phyloP scores from a whole-genome alignment of 768 basidiomycete species.

The Lanmaoa pseudosensibilis region DNA sequence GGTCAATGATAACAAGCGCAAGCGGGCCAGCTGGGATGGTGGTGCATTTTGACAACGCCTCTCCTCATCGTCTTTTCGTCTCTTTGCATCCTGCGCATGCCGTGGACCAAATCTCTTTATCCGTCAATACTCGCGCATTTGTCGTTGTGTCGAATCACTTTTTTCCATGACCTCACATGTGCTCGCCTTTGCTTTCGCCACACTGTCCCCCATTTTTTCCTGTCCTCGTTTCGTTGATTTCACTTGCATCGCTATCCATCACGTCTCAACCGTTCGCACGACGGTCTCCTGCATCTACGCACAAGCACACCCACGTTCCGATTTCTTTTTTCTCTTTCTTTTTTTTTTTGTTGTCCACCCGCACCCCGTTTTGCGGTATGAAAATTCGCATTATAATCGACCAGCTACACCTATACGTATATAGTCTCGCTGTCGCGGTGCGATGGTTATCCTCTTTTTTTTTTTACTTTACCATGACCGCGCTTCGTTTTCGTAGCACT shows the following conservation, averaged over 20 bases:
- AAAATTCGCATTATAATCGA: conserved; percentile 31
- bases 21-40: conserved; percentile 60
- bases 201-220: not conserved
- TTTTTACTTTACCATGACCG: conserved; percentile 11
- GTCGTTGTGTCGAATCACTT: conserved; percentile 6
- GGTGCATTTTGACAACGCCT: conserved; percentile 29
- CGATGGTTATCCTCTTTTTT: conserved; percentile 1
- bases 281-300: conserved; percentile 14
- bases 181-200: conserved; percentile 14
- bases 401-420: conserved; percentile 21
- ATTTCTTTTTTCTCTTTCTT: conserved; percentile 1
- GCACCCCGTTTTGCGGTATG: conserved; percentile 13
- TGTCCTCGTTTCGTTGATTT: conserved; percentile 8
- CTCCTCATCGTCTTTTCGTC: not conserved
- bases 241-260: conserved; percentile 27
- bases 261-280: conserved; percentile 8
- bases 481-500: conserved; percentile 15
- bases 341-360: not conserved
- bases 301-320: conserved; percentile 8
- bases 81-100: conserved; percentile 6
- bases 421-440: conserved; percentile 31
- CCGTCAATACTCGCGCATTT: conserved; percentile 14
- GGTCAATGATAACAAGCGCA: conserved; percentile 53
- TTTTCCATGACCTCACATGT: not conserved
- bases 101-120: conserved; percentile 13